Conservation (phyloP, 176 grass and related monocot species). For the Tillandsia fasciculata region DNA sequence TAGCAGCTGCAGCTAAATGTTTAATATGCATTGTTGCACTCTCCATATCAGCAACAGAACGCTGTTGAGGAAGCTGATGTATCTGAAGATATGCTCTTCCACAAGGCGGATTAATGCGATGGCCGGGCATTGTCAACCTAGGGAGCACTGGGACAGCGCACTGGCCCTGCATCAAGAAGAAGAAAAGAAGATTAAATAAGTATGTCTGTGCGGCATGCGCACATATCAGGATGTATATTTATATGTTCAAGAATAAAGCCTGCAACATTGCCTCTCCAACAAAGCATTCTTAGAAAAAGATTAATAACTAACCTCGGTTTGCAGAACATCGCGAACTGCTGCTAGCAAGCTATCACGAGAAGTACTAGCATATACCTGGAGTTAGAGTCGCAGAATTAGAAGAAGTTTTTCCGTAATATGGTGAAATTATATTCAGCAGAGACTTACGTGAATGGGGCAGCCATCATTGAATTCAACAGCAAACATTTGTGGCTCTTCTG, state of each 20-base stretch:
- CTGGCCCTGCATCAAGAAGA: slow-evolving; percentile 46
- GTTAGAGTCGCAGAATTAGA: slow-evolving; percentile 15
- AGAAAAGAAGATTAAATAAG: slow-evolving; percentile 1
- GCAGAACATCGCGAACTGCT: slow-evolving; percentile 78
- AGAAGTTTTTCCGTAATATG: not conserved
- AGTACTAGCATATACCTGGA: slow-evolving; percentile 95
- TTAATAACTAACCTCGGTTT: slow-evolving; percentile 57
- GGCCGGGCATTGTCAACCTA: slow-evolving; percentile 94
- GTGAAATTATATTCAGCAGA: not conserved
- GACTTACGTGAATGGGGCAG: slow-evolving; percentile 92
- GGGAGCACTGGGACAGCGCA: slow-evolving; percentile 77
- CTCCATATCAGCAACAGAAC: slow-evolving; percentile 52
- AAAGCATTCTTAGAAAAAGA: slow-evolving; percentile 12
- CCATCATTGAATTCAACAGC: slow-evolving; percentile 98
- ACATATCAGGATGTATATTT: no score
- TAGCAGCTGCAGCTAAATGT: slow-evolving; percentile 79
- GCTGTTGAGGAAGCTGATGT: slow-evolving; percentile 17
- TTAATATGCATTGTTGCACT: slow-evolving; percentile 78
- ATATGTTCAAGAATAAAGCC: no score
- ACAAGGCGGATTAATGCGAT: slow-evolving; percentile 91
- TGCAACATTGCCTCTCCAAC: not conserved
- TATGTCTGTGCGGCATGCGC: no score
- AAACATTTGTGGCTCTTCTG: slow-evolving; percentile 99
- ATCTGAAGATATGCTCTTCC: slow-evolving; percentile 42
- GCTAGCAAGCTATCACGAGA: slow-evolving; percentile 94